Evolutionary conservation across 495 filamentous ascomycete genomes (phyloP), one percentile per base, ranked within the genome.

Genomic region (Aspergillus indologenus): DNA sequence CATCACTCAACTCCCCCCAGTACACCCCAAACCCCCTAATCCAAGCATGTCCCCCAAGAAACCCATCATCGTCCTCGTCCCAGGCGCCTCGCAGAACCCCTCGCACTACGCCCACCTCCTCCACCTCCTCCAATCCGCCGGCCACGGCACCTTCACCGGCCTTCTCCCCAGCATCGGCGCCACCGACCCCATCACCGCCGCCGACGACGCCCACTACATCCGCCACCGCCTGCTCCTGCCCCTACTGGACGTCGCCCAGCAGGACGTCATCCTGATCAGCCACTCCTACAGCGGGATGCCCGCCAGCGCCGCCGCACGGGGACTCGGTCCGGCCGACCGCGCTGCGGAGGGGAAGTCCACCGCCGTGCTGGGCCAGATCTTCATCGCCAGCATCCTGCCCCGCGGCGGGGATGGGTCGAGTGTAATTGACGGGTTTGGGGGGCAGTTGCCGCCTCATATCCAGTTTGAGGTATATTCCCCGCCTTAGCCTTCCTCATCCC

Each of bases 271-370:
- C 45, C 45, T 48, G n/a, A 48, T 48, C 45, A 48, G 45, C 19
- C 45, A 48, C 45, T 48, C 45, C 45, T 48, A 21, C 45, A 22
- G 45, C 19, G 45, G 45, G 11, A 48, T 48, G 45, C 45, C 45
- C 7, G 45, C 45, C 19, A 48, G 45, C 45, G 45, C 45, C 6
- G 45, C 45, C n/a, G 45, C 45, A 14, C 19, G 18, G 5, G 45
- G 45, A 6, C 45, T 48, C 1, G 20, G 45, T 20, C n/a, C n/a
- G 5, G 45, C 45, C 23, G 45, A 48, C 5, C 45, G 45, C 19
- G 45, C 45, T 7, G 18, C 45, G 5, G 5, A 21, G 45, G 19
- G 45, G 5, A 48, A 48, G 19, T 20, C 45, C 20, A 48, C 45
- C 7, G 4, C 45, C 18, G 45, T 48, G 19, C 18, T 48, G n/a